Conservation (phyloP, 2,329 filamentous ascomycete species). For the Blastomyces emzantsi region DNA sequence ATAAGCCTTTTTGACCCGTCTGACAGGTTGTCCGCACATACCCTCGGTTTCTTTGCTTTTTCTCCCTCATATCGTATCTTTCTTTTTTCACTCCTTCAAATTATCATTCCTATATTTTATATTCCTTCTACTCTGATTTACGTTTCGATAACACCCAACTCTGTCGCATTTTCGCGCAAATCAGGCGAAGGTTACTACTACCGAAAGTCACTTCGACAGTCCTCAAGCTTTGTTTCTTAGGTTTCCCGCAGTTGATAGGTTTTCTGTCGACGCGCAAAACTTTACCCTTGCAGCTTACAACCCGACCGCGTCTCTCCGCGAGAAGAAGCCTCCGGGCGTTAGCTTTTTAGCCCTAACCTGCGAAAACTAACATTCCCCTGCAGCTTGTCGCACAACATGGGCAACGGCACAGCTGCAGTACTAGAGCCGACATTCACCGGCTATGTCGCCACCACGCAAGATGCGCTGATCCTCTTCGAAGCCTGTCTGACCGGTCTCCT, state of each 20-base stretch:
- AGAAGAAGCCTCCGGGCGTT: background rate
- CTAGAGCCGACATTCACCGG: constrained; percentile 59
- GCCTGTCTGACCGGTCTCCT: constrained; percentile 62
- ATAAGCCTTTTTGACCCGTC: constrained; percentile 4
- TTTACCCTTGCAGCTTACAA: constrained; percentile 14
- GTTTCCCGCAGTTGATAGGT: constrained; percentile 6
- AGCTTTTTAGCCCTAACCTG: constrained; percentile 20
- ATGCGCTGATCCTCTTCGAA: constrained; percentile 74
- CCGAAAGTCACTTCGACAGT: constrained; percentile 16
- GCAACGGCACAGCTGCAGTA: constrained; percentile 38
- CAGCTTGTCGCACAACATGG: constrained; percentile 27
- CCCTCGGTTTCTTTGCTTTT: constrained; percentile 9
- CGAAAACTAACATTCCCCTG: constrained; percentile 18
- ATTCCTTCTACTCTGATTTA: constrained; percentile 9
- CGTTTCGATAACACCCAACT: constrained; percentile 7
- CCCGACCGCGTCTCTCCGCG: constrained; percentile 5
- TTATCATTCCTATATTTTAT: constrained; percentile 10
- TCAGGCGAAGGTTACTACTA: constrained; percentile 12
- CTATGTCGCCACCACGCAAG: constrained; percentile 58
- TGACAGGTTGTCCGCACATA: constrained; percentile 1
- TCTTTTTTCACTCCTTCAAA: constrained; percentile 9
- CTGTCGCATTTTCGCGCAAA: constrained; percentile 13
- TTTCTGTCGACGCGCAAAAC: constrained; percentile 12
- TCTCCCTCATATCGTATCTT: constrained; percentile 7
- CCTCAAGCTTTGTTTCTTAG: constrained; percentile 13